Conservation (phyloP, 768 basidiomycete species). For the Tulasnella sp. region DNA sequence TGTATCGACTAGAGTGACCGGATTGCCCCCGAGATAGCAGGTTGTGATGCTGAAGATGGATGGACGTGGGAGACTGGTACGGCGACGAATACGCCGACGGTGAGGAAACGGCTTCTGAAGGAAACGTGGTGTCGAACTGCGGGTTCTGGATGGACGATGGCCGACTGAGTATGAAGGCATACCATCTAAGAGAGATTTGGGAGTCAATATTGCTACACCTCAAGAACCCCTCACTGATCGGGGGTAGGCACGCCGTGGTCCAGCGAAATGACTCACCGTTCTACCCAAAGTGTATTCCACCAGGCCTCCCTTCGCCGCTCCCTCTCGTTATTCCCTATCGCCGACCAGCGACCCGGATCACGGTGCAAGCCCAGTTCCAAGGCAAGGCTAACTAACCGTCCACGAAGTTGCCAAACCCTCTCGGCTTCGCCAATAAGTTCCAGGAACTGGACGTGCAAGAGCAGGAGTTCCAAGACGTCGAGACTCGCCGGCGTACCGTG, state of each 20-base stretch:
- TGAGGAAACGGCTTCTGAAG: slow-evolving; percentile 50
- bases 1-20: not conserved
- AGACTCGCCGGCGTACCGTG: slow-evolving; percentile 48
- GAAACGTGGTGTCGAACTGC: slow-evolving; percentile 81
- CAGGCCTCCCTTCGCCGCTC: slow-evolving; percentile 86
- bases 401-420: slow-evolving; percentile 76
- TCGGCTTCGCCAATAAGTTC: slow-evolving; percentile 69
- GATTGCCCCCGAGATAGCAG: not conserved
- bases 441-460: slow-evolving; percentile 72
- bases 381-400: slow-evolving; percentile 72
- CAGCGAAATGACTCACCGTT: slow-evolving; percentile 57
- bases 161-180: slow-evolving; percentile 84
- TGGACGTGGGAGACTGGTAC: slow-evolving; percentile 71
- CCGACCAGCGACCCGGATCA: slow-evolving; percentile 77
- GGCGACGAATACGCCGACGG: slow-evolving; percentile 20
- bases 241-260: not conserved
- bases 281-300: slow-evolving; percentile 85
- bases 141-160: slow-evolving; percentile 75
- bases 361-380: slow-evolving; percentile 85
- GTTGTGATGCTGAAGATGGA: slow-evolving; percentile 62
- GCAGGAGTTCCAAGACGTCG: slow-evolving; percentile 74
- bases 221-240: not conserved
- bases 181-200: slow-evolving; percentile 60
- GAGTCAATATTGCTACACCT: slow-evolving; percentile 16
- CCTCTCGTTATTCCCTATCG: slow-evolving; percentile 62